Percentiles rank a stretch among this genome's conserved stretches.
These are phyloP conservation scores for Plasmopara halstedii DNA, from an alignment of 352 stramenopile genomes.

Conservation along the genomic window DNA sequence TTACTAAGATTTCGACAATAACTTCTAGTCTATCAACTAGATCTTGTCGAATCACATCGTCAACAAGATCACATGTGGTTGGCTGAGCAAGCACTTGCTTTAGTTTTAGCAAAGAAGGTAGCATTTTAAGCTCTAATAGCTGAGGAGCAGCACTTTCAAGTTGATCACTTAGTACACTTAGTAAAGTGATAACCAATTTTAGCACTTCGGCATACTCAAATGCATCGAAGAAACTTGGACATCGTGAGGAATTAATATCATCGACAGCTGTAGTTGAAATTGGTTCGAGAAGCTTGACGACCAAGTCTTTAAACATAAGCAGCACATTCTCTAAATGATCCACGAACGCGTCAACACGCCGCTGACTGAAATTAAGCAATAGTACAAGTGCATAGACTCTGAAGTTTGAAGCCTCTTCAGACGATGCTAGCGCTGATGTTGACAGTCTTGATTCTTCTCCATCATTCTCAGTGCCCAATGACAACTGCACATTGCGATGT, in stretches of 20 bases:
- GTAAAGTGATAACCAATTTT: slow-evolving; percentile 40
- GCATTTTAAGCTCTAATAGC: slow-evolving; percentile 35
- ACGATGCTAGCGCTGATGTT: slow-evolving; percentile 15
- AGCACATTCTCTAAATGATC: slow-evolving; percentile 20
- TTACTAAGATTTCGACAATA: slow-evolving; percentile 23
- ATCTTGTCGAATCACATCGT: slow-evolving; percentile 16
- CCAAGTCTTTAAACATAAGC: slow-evolving; percentile 30
- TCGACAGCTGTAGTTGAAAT: slow-evolving; percentile 1
- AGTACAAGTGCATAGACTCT: slow-evolving; percentile 65
- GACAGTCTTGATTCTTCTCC: slow-evolving; percentile 1
- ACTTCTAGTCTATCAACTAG: slow-evolving; percentile 27
- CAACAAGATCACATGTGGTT: slow-evolving; percentile 11
- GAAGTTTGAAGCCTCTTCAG: slow-evolving; percentile 57
- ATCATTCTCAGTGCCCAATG: background rate
- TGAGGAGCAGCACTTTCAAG: slow-evolving; percentile 21
- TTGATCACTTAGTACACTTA: slow-evolving; percentile 42
- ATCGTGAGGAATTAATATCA: background rate
- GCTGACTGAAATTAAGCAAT: slow-evolving; percentile 67
- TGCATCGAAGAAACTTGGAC: slow-evolving; percentile 10
- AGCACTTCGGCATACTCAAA: slow-evolving; percentile 54
- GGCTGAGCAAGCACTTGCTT: slow-evolving; percentile 23
- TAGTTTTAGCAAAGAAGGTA: slow-evolving; percentile 25
- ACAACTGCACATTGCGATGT: slow-evolving; percentile 29
- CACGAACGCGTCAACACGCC: slow-evolving; percentile 30
- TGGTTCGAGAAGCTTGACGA: slow-evolving; percentile 22